Percentiles rank a stretch among this genome's conserved stretches.
Conservation (phyloP, 306 rosid species). For the Cucurbita pepo region DNA sequence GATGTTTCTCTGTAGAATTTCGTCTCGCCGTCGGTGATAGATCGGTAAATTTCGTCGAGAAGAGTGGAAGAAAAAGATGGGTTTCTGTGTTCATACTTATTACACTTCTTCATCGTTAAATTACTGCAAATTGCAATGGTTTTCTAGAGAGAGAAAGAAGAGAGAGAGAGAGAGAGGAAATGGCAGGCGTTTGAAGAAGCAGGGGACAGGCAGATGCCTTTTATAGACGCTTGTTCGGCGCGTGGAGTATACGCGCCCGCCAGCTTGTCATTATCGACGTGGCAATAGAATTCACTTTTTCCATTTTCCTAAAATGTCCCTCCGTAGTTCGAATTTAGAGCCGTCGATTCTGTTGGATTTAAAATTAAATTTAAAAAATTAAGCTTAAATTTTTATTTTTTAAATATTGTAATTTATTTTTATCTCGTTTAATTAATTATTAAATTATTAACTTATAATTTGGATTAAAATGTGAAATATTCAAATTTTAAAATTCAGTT, state of each 20-base stretch:
- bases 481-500: no score
- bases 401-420: no score
- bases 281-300: slow-evolving; percentile 11
- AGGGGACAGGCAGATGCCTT: slow-evolving; percentile 14
- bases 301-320: background rate
- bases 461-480: no score
- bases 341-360: background rate
- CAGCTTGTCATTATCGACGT: slow-evolving; percentile 31
- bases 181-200: slow-evolving; percentile 3
- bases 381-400: no score
- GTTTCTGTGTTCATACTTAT: slow-evolving; percentile 9
- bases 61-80: slow-evolving; percentile 78
- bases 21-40: slow-evolving; percentile 48
- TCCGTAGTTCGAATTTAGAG: slow-evolving; percentile 19
- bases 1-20: slow-evolving; percentile 25
- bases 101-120: slow-evolving; percentile 27
- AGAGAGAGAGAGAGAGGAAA: slow-evolving; percentile 29
- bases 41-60: slow-evolving; percentile 68
- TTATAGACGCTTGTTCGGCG: slow-evolving; percentile 35
- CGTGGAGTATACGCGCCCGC: slow-evolving; percentile 34
- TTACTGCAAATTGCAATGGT: background rate
- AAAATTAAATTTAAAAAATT: no score
- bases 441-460: no score
- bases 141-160: slow-evolving; percentile 9
- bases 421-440: no score